phyloP scores from a whole-genome alignment of 192 early-diverging fungal species.

The Paraglomus occultum region DNA sequence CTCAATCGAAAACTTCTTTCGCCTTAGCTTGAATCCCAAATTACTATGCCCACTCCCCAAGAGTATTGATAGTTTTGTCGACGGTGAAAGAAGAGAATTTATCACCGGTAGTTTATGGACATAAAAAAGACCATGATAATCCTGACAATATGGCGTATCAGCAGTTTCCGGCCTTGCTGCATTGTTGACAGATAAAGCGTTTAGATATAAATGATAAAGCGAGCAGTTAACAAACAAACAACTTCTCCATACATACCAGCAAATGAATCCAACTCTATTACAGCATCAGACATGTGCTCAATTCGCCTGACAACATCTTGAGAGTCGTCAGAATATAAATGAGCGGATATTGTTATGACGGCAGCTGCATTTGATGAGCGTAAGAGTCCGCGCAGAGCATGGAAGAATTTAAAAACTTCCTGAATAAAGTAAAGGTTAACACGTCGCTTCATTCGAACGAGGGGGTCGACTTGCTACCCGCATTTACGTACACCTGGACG shows the following conservation, averaged over 20 bases:
- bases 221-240: constrained; percentile 10
- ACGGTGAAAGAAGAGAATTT: constrained; percentile 70
- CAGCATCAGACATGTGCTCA: constrained; percentile 81
- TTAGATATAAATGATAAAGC: background rate
- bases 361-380: constrained; percentile 73
- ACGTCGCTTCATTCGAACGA: background rate
- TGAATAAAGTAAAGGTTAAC: constrained; percentile 20
- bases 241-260: constrained; percentile 57
- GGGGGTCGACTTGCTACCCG: background rate
- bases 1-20: constrained; percentile 92
- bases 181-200: background rate
- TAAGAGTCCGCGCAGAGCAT: constrained; percentile 72
- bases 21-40: constrained; percentile 82
- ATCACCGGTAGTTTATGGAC: constrained; percentile 78
- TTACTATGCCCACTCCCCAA: constrained; percentile 61
- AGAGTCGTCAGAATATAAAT: constrained; percentile 56
- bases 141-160: constrained; percentile 56
- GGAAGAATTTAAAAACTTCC: constrained; percentile 68
- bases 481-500: constrained; percentile 46
- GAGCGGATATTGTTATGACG: constrained; percentile 78
- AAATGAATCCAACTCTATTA: constrained; percentile 92
- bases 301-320: constrained; percentile 60
- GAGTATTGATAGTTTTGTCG: constrained; percentile 67
- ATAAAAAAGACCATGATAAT: constrained; percentile 89
- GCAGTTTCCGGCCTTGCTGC: constrained; percentile 53